Percentiles rank a stretch among this genome's conserved stretches.
phyloP scores from a whole-genome alignment of 768 basidiomycete genomes.

The Serendipita sp. region DNA sequence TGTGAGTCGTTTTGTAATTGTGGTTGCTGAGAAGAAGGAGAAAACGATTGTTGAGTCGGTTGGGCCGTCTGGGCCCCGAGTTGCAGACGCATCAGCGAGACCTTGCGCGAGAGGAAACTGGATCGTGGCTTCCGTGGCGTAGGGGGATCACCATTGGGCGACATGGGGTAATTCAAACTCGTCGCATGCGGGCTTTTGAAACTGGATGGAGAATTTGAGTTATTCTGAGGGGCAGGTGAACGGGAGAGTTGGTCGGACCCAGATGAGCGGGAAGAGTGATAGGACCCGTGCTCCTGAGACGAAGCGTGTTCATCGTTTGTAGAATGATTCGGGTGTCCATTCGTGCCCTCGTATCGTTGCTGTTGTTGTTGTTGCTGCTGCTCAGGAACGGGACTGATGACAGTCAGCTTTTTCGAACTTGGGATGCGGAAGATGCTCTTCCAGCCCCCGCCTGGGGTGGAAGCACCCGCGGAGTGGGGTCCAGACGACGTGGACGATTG shows the following conservation, averaged over 20 bases:
- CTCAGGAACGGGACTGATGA: neutral
- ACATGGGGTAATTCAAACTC: too few species aligned
- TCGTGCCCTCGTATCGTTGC: neutral
- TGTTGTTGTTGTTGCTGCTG: neutral
- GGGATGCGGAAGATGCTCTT: slow-evolving; percentile 10
- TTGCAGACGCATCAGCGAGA: neutral
- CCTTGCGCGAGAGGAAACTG: slow-evolving; percentile 7
- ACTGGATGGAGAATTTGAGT: neutral
- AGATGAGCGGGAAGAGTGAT: slow-evolving; percentile 5
- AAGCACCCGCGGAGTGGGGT: neutral
- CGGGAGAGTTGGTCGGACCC: slow-evolving; percentile 6
- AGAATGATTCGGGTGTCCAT: neutral
- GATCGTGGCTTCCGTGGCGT: slow-evolving; percentile 6
- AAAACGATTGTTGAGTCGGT: slow-evolving; percentile 8
- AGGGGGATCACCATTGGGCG: neutral
- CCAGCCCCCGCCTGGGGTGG: slow-evolving; percentile 8
- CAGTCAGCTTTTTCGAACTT: slow-evolving; percentile 4
- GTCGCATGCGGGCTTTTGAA: neutral
- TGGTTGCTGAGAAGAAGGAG: neutral
- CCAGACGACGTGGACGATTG: neutral
- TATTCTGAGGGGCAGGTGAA: slow-evolving; percentile 1
- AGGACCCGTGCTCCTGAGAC: slow-evolving; percentile 1
- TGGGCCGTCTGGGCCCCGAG: slow-evolving; percentile 8
- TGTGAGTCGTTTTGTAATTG: neutral
- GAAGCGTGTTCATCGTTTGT: neutral